Conservation (phyloP, 805 yeast genomes). For the Wickerhamomyces strasburgensis region DNA sequence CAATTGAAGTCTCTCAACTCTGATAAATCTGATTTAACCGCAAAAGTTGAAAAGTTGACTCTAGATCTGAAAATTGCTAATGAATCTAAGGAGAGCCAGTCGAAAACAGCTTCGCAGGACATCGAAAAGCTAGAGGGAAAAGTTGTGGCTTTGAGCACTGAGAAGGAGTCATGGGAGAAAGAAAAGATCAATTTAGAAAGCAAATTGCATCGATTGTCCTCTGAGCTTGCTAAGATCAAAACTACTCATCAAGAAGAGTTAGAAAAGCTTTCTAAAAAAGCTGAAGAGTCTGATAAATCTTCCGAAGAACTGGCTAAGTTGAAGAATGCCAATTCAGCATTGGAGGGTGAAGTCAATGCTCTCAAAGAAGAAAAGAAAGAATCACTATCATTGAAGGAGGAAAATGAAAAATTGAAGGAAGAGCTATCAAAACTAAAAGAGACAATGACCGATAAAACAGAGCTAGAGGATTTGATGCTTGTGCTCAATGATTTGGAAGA, state of each 20-base stretch:
- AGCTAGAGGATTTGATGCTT: conserved; percentile 70
- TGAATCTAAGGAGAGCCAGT: conserved; percentile 3
- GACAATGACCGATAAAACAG: conserved; percentile 41
- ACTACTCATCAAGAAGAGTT: too few species aligned
- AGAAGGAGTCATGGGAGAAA: not conserved
- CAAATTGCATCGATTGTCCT: not conserved
- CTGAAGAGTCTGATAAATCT: not conserved
- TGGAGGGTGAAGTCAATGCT: not conserved
- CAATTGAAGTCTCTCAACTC: not conserved
- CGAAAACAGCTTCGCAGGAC: not conserved
- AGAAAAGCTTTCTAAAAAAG: conserved; percentile 2
- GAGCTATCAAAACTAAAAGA: conserved; percentile 16
- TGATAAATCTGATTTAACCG: too few species aligned
- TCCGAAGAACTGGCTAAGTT: not conserved
- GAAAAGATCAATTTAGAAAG: not conserved
- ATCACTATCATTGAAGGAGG: not conserved
- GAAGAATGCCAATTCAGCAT: not conserved
- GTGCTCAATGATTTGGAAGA: conserved; percentile 76
- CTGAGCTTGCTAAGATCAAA: conserved; percentile 4
- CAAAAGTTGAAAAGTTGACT: too few species aligned
- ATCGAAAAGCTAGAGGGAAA: conserved; percentile 5
- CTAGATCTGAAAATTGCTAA: too few species aligned
- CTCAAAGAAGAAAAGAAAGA: not conserved
- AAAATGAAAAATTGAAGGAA: conserved; percentile 17
- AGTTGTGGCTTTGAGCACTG: not conserved